A percentile compares a stretch with the other conserved stretches of the same genome.
Conservation (phyloP, 2,329 filamentous ascomycete species). For the Venturia carpophila region DNA sequence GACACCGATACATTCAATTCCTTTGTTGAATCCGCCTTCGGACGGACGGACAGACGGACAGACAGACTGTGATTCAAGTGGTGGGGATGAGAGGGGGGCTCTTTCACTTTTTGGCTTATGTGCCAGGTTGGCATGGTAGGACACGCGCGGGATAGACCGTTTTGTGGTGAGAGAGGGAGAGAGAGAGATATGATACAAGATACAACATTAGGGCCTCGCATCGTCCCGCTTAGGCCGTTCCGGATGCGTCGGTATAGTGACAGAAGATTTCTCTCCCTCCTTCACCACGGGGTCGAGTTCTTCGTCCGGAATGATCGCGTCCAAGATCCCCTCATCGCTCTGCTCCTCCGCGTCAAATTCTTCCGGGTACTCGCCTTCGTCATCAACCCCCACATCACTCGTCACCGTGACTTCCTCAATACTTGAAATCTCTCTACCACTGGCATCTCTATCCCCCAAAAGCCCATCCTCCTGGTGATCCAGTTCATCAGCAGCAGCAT, state of each 20-base stretch:
- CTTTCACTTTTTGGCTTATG: no score
- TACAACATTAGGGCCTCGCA: neutral
- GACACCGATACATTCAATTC: no score
- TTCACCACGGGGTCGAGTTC: neutral
- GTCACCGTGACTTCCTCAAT: slow-evolving; percentile 3
- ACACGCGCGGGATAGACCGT: no score
- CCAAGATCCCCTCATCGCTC: neutral
- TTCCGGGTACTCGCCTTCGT: neutral
- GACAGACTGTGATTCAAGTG: no score
- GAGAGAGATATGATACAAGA: no score
- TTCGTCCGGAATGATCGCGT: neutral
- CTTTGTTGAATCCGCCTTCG: no score
- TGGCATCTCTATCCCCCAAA: neutral
- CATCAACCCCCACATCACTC: neutral
- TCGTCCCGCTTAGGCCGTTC: neutral
- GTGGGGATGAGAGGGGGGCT: no score
- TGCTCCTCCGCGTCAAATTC: neutral
- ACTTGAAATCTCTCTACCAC: neutral
- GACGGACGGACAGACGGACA: no score
- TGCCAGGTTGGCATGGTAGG: no score
- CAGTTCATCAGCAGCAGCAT: neutral
- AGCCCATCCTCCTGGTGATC: neutral
- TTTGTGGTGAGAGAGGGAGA: no score
- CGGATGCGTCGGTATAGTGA: neutral
- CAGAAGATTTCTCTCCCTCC: neutral